Conservation (phyloP, 352 stramenopile genomes). For the Phytopythium vexans region DNA sequence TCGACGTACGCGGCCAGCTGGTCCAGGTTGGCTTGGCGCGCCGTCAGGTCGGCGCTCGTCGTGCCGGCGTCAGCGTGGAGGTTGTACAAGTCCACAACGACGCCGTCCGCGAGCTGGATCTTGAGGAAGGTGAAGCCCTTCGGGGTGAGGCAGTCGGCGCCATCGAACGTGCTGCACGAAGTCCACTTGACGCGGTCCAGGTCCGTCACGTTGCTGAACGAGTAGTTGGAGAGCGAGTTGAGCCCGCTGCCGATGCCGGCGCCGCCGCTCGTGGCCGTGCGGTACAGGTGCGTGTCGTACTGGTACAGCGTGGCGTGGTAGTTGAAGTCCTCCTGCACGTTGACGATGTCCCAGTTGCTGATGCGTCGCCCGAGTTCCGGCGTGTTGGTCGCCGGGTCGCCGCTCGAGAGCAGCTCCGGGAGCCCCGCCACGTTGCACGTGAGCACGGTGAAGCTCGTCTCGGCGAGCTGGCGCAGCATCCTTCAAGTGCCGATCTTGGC, state of each 20-base stretch:
- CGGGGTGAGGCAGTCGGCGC: slow-evolving; percentile 48
- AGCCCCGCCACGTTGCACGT: slow-evolving; percentile 45
- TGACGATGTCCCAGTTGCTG: slow-evolving; percentile 27
- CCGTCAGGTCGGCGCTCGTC: slow-evolving; percentile 23
- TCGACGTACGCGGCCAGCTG: slow-evolving; percentile 43
- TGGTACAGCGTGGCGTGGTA: slow-evolving; percentile 40
- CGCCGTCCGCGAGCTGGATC: slow-evolving; percentile 38
- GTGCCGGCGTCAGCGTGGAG: slow-evolving; percentile 41
- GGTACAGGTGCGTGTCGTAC: slow-evolving; percentile 34
- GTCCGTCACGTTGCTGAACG: slow-evolving; percentile 32
- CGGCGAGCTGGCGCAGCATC: slow-evolving; percentile 28
- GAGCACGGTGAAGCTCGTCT: slow-evolving; percentile 40
- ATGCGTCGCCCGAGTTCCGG: slow-evolving; percentile 46
- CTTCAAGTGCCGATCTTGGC: background rate
- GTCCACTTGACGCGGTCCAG: slow-evolving; percentile 41
- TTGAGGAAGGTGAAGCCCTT: slow-evolving; percentile 51
- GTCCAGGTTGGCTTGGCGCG: slow-evolving; percentile 34
- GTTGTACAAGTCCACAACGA: slow-evolving; percentile 48
- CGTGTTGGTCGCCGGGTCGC: slow-evolving; percentile 36
- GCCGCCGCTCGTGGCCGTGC: slow-evolving; percentile 42
- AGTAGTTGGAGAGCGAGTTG: slow-evolving; percentile 41
- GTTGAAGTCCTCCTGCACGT: slow-evolving; percentile 43
- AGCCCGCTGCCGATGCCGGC: slow-evolving; percentile 41
- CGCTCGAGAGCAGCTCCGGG: slow-evolving; percentile 41
- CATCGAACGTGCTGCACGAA: slow-evolving; percentile 40